Evolutionary conservation across 768 basidiomycete species (phyloP).

Genomic region (Trametes cubensis): DNA sequence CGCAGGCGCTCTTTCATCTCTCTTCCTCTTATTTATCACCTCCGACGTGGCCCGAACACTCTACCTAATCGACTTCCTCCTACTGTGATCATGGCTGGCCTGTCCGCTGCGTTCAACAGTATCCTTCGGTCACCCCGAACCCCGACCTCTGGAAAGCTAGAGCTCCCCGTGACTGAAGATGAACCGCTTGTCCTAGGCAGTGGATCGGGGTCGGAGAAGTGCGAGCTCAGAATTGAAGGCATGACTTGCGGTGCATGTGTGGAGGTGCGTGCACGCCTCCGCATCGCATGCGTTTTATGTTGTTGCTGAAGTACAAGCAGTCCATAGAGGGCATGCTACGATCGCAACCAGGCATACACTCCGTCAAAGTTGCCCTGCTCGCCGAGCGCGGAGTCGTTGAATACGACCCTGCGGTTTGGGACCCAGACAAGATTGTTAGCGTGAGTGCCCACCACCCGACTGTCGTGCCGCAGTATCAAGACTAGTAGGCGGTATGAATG

Average conservation of each 20-base stretch:
- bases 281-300: too few relatives aligned
- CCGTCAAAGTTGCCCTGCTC: conserved; percentile 93
- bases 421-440: conserved; percentile 71
- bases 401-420: conserved; percentile 85
- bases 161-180: conserved; percentile 31
- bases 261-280: conserved; percentile 54
- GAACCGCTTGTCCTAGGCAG: conserved; percentile 35
- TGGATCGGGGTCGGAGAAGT: conserved; percentile 47
- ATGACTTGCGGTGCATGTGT: conserved; percentile 93
- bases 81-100: conserved; percentile 19
- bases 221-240: conserved; percentile 81
- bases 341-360: conserved; percentile 85
- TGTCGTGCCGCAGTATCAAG: not conserved
- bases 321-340: conserved; percentile 85
- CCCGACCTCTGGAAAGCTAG: conserved; percentile 31
- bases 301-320: conserved; percentile 37
- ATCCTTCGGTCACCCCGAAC: conserved; percentile 15
- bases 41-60: not conserved
- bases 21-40: conserved; percentile 17
- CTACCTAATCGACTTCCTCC: conserved; percentile 8
- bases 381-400: conserved; percentile 92
- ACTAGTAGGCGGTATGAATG: not conserved
- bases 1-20: conserved; percentile 25
- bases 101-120: conserved; percentile 20
- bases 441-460: conserved; percentile 45